Evolutionary conservation across 495 filamentous ascomycete genomes (phyloP).

Genomic region (Lepidopterella palustris): DNA sequence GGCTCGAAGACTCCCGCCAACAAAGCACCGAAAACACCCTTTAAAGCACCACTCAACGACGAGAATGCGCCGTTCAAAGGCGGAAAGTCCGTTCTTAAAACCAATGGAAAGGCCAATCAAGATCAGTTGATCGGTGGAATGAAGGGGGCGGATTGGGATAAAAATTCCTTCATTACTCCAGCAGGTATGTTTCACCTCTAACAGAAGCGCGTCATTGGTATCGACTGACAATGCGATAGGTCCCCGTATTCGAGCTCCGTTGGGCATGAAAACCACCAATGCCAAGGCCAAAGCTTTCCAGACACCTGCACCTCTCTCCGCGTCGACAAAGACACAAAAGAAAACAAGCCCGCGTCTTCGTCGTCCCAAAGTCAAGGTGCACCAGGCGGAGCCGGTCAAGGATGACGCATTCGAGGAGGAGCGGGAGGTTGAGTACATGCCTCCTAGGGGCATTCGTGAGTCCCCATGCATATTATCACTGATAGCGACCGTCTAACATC

Average conservation of each 20-base stretch:
- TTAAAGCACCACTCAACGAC: slow-evolving; percentile 77
- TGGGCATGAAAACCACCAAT: slow-evolving; percentile 95
- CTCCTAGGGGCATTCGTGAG: slow-evolving; percentile 50
- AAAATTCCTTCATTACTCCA: slow-evolving; percentile 72
- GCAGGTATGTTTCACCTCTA: slow-evolving; percentile 47
- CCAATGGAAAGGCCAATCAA: slow-evolving; percentile 57
- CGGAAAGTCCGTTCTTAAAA: slow-evolving; percentile 58
- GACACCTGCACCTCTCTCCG: slow-evolving; percentile 49
- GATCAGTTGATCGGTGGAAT: slow-evolving; percentile 57
- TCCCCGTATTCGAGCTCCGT: slow-evolving; percentile 65
- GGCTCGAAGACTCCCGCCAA: slow-evolving; percentile 74
- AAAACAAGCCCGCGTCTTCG: slow-evolving; percentile 47
- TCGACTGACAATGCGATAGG: slow-evolving; percentile 39
- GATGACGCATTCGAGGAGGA: slow-evolving; percentile 56
- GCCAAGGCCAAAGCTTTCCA: slow-evolving; percentile 69
- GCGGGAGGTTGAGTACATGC: slow-evolving; percentile 70
- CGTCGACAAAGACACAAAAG: slow-evolving; percentile 42
- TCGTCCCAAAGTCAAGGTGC: slow-evolving; percentile 40
- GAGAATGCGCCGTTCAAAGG: slow-evolving; percentile 66
- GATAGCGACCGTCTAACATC: neutral
- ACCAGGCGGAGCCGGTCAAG: slow-evolving; percentile 41
- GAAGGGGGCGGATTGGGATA: slow-evolving; percentile 48
- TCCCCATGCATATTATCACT: neutral
- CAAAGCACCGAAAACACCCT: slow-evolving; percentile 73
- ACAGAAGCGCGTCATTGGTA: neutral